phyloP scores from a whole-genome alignment of 148 eudicot genomes.

The Nyssa sinensis region DNA sequence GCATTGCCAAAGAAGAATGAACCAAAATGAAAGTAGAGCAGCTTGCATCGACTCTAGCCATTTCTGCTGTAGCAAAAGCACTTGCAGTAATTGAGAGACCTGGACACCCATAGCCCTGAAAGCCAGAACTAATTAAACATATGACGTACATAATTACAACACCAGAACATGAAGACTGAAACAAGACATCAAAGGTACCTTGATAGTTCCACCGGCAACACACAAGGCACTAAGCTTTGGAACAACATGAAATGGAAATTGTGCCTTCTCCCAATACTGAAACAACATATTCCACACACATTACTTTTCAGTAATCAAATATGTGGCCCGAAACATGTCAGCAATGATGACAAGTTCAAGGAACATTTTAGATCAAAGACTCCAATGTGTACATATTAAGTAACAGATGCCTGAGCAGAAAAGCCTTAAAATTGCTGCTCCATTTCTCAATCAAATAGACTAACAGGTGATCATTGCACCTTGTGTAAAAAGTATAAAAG shows the following conservation, averaged over 20 bases:
- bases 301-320: not conserved
- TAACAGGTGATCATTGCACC: not conserved
- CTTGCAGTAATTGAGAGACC: constrained; percentile 72
- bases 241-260: constrained; percentile 88
- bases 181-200: constrained; percentile 43
- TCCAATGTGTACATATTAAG: not conserved
- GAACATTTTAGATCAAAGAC: not conserved
- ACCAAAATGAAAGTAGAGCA: constrained; percentile 94
- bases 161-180: constrained; percentile 2
- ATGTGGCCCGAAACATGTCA: not conserved
- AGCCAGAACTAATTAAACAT: constrained; percentile 19
- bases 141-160: constrained; percentile 1
- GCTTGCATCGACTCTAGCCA: constrained; percentile 96
- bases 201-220: constrained; percentile 83
- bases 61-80: constrained; percentile 79
- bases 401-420: not conserved
- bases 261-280: constrained; percentile 96
- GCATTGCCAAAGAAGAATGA: constrained; percentile 96
- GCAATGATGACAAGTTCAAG: not conserved
- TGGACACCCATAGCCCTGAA: constrained; percentile 95
- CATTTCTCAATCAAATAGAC: not conserved
- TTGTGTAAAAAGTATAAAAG: not conserved
- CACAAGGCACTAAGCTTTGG: constrained; percentile 74
- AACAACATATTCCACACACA: constrained; percentile 1
- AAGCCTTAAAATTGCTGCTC: not conserved